Evolutionary conservation across 2,329 filamentous ascomycete species (phyloP).

Genomic region (Madurella fahalii): DNA sequence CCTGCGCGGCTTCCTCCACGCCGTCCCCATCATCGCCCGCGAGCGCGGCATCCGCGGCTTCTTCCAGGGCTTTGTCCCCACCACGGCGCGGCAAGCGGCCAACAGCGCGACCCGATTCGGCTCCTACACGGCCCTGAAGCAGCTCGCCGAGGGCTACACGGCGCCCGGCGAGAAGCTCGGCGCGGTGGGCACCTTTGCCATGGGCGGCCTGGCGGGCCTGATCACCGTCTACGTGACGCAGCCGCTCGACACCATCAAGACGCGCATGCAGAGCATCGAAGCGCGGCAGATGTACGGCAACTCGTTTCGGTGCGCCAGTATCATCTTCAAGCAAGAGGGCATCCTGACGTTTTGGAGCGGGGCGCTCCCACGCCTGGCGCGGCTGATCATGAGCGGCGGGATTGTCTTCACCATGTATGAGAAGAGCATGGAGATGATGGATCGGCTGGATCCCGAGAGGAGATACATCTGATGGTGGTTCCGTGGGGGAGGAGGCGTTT

Average conservation of each 20-base stretch:
- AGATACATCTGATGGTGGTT: conserved; percentile 62
- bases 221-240: conserved; percentile 82
- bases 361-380: conserved; percentile 76
- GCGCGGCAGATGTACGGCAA: conserved; percentile 78
- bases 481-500: conserved; percentile 4
- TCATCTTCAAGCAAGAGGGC: conserved; percentile 87
- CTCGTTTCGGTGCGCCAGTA: conserved; percentile 73
- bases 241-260: conserved; percentile 90
- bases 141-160: conserved; percentile 86
- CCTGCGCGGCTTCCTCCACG: conserved; percentile 88
- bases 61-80: conserved; percentile 95
- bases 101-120: conserved; percentile 92
- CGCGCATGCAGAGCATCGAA: conserved; percentile 94
- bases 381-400: conserved; percentile 85
- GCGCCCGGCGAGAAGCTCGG: conserved; percentile 94
- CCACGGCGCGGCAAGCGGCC: conserved; percentile 88
- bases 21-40: conserved; percentile 77
- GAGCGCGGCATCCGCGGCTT: conserved; percentile 89
- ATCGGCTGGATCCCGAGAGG: conserved; percentile 73
- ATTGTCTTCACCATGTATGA: conserved; percentile 99
- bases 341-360: conserved; percentile 91
- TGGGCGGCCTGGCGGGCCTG: conserved; percentile 82
- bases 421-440: conserved; percentile 88
- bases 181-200: conserved; percentile 79
- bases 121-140: conserved; percentile 84